Conservation (phyloP, 2,329 filamentous ascomycete species). For the Ophiostoma sp. region DNA sequence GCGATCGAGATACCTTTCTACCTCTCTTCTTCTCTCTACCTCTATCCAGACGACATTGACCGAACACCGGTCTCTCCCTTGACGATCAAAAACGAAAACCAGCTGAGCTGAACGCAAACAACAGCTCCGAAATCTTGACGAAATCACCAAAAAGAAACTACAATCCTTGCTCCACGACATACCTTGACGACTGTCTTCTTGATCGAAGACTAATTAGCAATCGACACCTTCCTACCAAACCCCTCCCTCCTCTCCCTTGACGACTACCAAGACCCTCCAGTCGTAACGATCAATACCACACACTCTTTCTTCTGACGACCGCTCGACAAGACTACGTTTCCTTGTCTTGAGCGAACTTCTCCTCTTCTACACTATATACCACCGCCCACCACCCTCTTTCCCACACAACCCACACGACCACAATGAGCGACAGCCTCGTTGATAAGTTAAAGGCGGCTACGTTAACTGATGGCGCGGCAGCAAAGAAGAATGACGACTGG, state of each 20-base stretch:
- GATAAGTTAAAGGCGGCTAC: constrained; percentile 57
- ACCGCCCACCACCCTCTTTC: neutral
- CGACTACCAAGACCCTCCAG: neutral
- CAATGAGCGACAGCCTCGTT: constrained; percentile 51
- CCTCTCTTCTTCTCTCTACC: neutral
- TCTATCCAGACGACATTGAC: neutral
- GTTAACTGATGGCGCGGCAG: constrained; percentile 50
- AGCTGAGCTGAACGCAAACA: neutral
- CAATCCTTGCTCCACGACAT: neutral
- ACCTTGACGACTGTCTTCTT: neutral
- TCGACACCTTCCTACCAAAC: neutral
- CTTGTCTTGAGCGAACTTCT: neutral
- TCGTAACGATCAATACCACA: neutral
- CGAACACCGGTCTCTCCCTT: neutral
- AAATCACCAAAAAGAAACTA: neutral
- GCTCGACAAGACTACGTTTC: neutral
- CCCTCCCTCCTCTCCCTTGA: too few species aligned
- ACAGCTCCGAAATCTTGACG: neutral
- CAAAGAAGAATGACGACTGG: constrained; percentile 62
- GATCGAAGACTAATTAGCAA: neutral
- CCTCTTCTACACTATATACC: neutral
- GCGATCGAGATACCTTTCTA: neutral
- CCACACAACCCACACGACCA: constrained; percentile 25
- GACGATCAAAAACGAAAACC: neutral
- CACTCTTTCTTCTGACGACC: neutral